Percentiles rank a stretch among this genome's conserved stretches.
These are phyloP conservation scores for Cladosporium sp. DNA, from an alignment of 2,329 filamentous ascomycete species.

Conservation along the genomic window DNA sequence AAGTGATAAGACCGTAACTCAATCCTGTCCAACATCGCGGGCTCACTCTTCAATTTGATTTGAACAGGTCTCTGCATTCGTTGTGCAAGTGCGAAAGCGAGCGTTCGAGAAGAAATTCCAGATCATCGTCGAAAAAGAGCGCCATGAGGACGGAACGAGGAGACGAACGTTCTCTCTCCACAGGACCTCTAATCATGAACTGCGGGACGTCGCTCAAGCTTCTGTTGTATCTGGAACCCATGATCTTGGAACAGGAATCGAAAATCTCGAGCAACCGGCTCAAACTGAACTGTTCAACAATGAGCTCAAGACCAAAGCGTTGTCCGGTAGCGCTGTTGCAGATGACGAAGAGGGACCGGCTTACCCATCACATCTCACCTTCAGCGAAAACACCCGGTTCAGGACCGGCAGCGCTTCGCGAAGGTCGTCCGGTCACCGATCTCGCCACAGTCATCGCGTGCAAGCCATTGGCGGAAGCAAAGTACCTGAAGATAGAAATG, in stretches of 20 bases:
- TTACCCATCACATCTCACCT: conserved; percentile 21
- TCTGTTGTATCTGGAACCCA: background rate
- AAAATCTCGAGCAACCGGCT: background rate
- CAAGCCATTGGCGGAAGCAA: conserved; percentile 34
- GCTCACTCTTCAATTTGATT: too few species aligned
- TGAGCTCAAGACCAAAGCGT: background rate
- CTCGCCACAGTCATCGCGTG: conserved; percentile 27
- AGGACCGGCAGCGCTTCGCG: background rate
- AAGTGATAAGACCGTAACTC: too few species aligned
- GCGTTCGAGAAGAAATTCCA: conserved; percentile 61
- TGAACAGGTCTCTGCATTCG: conserved; percentile 57
- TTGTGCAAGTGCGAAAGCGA: conserved; percentile 56
- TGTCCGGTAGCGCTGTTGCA: conserved; percentile 3
- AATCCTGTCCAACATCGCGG: too few species aligned
- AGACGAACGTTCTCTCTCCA: conserved; percentile 31
- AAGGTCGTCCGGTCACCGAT: conserved; percentile 10
- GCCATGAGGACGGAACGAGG: conserved; percentile 26
- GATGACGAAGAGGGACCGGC: conserved; percentile 3
- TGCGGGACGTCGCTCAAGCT: background rate
- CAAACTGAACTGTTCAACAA: background rate
- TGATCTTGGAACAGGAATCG: background rate
- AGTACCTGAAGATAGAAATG: conserved; percentile 22
- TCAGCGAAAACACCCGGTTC: conserved; percentile 27
- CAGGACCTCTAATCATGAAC: conserved; percentile 1
- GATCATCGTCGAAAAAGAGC: conserved; percentile 35